Conservation (phyloP, 768 basidiomycete genomes). For the Kwoniella sp. region DNA sequence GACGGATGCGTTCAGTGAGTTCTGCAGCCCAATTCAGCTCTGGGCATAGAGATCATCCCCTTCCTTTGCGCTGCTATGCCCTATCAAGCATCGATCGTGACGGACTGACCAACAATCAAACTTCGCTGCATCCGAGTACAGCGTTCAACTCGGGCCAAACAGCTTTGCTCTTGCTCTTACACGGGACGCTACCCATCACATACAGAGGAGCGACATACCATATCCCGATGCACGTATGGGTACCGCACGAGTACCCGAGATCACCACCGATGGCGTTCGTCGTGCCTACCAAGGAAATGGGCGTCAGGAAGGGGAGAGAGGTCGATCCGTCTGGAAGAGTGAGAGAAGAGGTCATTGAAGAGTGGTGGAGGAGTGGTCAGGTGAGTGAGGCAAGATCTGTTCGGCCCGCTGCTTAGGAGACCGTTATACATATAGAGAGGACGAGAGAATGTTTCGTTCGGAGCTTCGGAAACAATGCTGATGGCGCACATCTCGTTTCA, state of each 20-base stretch:
- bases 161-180: slow-evolving; percentile 83
- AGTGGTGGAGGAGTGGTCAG: slow-evolving; percentile 84
- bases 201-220: slow-evolving; percentile 80
- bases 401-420: too few relatives aligned
- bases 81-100: background rate
- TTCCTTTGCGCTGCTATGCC: too few relatives aligned
- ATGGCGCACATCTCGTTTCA: background rate
- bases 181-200: slow-evolving; percentile 86
- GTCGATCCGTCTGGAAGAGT: slow-evolving; percentile 65
- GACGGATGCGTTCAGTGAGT: slow-evolving; percentile 57
- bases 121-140: slow-evolving; percentile 49
- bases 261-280: slow-evolving; percentile 85
- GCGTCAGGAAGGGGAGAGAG: slow-evolving; percentile 72
- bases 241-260: slow-evolving; percentile 80
- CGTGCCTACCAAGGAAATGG: slow-evolving; percentile 86
- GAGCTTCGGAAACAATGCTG: too few relatives aligned
- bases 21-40: background rate
- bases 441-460: too few relatives aligned
- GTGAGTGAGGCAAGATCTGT: slow-evolving; percentile 64
- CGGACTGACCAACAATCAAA: background rate
- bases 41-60: too few relatives aligned
- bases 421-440: too few relatives aligned
- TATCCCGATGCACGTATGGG: slow-evolving; percentile 88
- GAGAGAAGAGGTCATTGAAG: slow-evolving; percentile 71
- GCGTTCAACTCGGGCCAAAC: slow-evolving; percentile 94